phyloP scores from a whole-genome alignment of 2,329 filamentous ascomycete genomes.

The Oidium heveae region DNA sequence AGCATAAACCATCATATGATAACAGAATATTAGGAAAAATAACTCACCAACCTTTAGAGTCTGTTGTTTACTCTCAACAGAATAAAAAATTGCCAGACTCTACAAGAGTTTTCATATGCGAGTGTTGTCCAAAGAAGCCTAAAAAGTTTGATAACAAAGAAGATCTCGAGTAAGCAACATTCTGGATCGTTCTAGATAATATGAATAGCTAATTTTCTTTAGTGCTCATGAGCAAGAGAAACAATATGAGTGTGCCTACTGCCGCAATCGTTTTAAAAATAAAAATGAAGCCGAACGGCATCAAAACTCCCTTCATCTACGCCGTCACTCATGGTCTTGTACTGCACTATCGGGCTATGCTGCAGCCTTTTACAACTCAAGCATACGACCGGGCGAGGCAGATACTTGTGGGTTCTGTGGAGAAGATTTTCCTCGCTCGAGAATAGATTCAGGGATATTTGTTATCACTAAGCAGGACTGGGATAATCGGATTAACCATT shows the following conservation, averaged over 20 bases:
- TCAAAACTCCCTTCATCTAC: constrained; percentile 80
- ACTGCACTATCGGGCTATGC: constrained; percentile 56
- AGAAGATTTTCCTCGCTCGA: constrained; percentile 41
- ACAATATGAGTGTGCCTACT: constrained; percentile 83
- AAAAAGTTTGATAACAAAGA: constrained; percentile 78
- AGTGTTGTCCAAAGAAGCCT: constrained; percentile 91
- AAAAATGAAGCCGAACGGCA: constrained; percentile 96
- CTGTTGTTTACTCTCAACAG: constrained; percentile 16
- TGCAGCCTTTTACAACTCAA: constrained; percentile 68
- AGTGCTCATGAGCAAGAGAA: constrained; percentile 85
- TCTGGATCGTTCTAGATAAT: background rate
- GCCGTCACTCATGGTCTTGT: constrained; percentile 91
- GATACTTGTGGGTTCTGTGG: constrained; percentile 93
- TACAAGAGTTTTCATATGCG: constrained; percentile 46
- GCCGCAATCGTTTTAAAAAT: constrained; percentile 91
- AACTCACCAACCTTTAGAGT: constrained; percentile 21
- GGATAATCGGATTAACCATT: constrained; percentile 64
- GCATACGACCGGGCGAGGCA: constrained; percentile 34
- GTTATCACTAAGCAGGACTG: constrained; percentile 57
- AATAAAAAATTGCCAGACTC: constrained; percentile 23
- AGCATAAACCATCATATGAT: constrained; percentile 15
- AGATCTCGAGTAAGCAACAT: constrained; percentile 47
- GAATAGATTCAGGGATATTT: constrained; percentile 18
- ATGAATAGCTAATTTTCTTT: constrained; percentile 7
- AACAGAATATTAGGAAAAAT: constrained; percentile 15